Conservation (phyloP, 2,329 filamentous ascomycete genomes). For the Sphaerulina vaccinii region DNA sequence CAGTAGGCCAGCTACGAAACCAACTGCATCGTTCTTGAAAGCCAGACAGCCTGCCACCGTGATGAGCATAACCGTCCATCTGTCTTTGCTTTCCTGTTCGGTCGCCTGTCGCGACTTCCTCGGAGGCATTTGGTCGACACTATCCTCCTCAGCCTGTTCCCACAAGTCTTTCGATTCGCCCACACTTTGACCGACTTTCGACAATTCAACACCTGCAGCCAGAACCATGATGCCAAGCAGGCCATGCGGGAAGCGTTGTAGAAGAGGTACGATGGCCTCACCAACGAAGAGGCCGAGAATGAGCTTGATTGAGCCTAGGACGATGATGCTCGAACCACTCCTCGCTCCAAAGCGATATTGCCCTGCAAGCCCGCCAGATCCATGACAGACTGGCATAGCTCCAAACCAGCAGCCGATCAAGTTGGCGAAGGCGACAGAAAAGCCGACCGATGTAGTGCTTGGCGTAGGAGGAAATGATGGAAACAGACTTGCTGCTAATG, state of each 20-base stretch:
- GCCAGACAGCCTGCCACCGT: slow-evolving; percentile 79
- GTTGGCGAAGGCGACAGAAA: slow-evolving; percentile 83
- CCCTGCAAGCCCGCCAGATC: slow-evolving; percentile 83
- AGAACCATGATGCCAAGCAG: slow-evolving; percentile 86
- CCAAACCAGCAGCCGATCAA: slow-evolving; percentile 85
- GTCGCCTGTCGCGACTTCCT: slow-evolving; percentile 55
- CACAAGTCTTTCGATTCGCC: slow-evolving; percentile 67
- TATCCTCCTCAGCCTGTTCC: slow-evolving; percentile 42
- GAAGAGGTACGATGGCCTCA: slow-evolving; percentile 67
- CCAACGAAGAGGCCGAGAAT: slow-evolving; percentile 73
- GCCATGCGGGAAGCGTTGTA: slow-evolving; percentile 71
- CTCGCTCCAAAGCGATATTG: slow-evolving; percentile 90
- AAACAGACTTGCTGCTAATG: slow-evolving; percentile 74
- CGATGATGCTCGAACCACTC: slow-evolving; percentile 77
- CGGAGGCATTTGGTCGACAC: slow-evolving; percentile 30
- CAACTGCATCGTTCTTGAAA: slow-evolving; percentile 86
- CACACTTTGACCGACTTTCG: slow-evolving; percentile 78
- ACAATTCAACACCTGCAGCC: slow-evolving; percentile 82
- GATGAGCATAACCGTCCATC: slow-evolving; percentile 88
- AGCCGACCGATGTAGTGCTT: slow-evolving; percentile 71
- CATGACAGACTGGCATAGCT: slow-evolving; percentile 93
- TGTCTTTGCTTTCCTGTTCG: slow-evolving; percentile 67
- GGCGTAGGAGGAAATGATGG: slow-evolving; percentile 58
- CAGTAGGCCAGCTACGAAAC: slow-evolving; percentile 77
- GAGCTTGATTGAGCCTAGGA: slow-evolving; percentile 75